Evolutionary conservation across 371 early-diverging fungal genomes (phyloP), one percentile per base, ranked within the genome.

Genomic region (Haplosporangium sp.): DNA sequence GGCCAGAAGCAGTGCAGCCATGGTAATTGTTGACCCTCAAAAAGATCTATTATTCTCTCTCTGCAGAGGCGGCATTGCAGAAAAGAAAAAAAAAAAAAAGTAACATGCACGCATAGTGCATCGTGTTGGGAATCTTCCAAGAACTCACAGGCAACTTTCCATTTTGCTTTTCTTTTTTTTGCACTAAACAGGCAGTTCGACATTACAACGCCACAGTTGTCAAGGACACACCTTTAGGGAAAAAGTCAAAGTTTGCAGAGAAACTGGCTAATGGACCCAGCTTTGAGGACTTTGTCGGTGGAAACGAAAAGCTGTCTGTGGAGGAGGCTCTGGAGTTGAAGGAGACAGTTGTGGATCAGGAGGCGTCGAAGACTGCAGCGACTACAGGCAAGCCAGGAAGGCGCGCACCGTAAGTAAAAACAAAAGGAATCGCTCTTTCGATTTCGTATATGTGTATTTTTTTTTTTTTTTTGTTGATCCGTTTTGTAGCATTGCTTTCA

Each of bases 261-360:
- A 86, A 86, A 45, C 68, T 92, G 21, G 84, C 85, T 55, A 74
- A 70, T 12, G 92, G 90, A 73, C 89, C 90, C 10, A 83, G 83
- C 18, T 84, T 94, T 57, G 91, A 87, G 54, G 94, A 94, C 67
- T 94, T 94, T 82, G 80, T 93, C 37, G 81, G 88, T 9, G 87
- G 89, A 45, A 75, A 71, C n/a, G 83, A 86, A 23, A 86, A 87
- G 61, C 65, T 93, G 57, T 85, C 90, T 10, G 83, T 86, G 11
- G 86, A 83, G 20, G 89, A 94, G 74, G 91, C 91, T 20, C 67
- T 91, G 55, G 92, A 90, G 59, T 80, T 91, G 50, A 84, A 86
- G 74, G 86, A 87, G 53, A 86, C 89, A 9, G 85, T 85, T 10
- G 75, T 74, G 52, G 55, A 80, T 66, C 72, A 86, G 69, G 74